Conservation (phyloP, 352 stramenopile genomes). For the Thraustochytrium striatum region DNA sequence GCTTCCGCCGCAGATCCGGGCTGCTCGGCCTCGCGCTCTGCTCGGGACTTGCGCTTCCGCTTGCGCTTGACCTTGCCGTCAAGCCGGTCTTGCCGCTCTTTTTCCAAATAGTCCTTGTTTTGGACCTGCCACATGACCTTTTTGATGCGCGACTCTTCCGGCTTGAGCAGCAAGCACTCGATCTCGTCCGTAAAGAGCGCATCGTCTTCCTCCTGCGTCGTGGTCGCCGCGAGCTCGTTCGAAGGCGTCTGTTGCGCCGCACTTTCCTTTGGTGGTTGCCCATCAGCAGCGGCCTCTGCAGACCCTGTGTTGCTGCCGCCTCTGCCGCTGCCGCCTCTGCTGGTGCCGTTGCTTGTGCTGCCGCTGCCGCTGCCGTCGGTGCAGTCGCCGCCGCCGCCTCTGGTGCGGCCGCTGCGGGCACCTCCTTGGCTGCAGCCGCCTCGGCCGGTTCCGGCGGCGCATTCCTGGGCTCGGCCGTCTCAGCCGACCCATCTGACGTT, state of each 20-base stretch:
- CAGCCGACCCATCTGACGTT: too few species aligned
- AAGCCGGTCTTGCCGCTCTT: constrained; percentile 33
- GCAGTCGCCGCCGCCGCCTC: too few species aligned
- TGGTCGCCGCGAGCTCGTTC: background rate
- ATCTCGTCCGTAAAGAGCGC: constrained; percentile 25
- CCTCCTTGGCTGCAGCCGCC: too few species aligned
- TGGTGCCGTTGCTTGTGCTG: background rate
- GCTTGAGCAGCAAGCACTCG: constrained; percentile 22
- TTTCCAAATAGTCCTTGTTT: constrained; percentile 31
- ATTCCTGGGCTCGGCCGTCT: too few species aligned
- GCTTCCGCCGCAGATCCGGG: too few species aligned
- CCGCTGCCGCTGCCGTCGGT: background rate
- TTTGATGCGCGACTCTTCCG: constrained; percentile 38
- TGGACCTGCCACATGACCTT: constrained; percentile 40
- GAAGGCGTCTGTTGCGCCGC: background rate
- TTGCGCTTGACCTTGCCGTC: constrained; percentile 43
- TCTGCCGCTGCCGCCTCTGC: too few species aligned
- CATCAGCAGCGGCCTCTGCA: background rate
- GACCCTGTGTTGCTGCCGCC: too few species aligned
- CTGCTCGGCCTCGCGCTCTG: background rate
- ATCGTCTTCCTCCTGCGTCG: constrained; percentile 23
- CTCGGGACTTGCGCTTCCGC: constrained; percentile 15
- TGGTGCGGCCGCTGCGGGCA: too few species aligned
- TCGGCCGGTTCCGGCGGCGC: too few species aligned
- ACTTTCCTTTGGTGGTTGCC: background rate